A percentile compares a stretch with the other conserved stretches of the same genome.
Evolutionary conservation across 768 basidiomycete species (phyloP).

Genomic region (Lentinula boryana): DNA sequence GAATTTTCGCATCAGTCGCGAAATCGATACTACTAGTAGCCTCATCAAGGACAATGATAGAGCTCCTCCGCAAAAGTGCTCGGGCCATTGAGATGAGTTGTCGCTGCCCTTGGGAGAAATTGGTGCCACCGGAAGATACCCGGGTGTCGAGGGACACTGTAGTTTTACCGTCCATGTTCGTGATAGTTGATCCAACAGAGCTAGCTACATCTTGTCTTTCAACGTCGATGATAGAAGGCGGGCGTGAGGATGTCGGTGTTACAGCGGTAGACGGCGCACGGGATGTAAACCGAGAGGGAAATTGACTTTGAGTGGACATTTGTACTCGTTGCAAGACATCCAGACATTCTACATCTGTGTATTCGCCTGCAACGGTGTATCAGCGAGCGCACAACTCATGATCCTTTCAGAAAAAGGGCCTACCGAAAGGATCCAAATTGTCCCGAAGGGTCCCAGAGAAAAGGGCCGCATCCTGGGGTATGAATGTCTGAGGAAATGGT

Average conservation of each 20-base stretch:
- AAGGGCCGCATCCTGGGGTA: constrained; percentile 57
- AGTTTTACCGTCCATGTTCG: constrained; percentile 51
- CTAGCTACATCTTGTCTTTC: constrained; percentile 34
- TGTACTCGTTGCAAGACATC: constrained; percentile 82
- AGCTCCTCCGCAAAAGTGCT: constrained; percentile 63
- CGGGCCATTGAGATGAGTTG: constrained; percentile 87
- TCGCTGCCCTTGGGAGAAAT: constrained; percentile 90
- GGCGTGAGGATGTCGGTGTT: constrained; percentile 38
- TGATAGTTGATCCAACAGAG: constrained; percentile 36
- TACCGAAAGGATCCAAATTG: constrained; percentile 49
- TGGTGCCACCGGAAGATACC: constrained; percentile 80
- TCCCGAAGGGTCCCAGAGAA: constrained; percentile 61
- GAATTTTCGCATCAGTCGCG: constrained; percentile 86
- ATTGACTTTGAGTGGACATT: constrained; percentile 51
- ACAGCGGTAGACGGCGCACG: constrained; percentile 39
- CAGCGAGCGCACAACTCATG: background rate
- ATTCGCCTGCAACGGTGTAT: constrained; percentile 43
- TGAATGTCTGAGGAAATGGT: constrained; percentile 54
- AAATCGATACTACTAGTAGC: constrained; percentile 86
- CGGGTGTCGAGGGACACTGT: constrained; percentile 66
- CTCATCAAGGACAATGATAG: constrained; percentile 76
- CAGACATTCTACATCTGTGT: constrained; percentile 71
- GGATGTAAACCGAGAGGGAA: constrained; percentile 45
- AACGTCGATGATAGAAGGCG: constrained; percentile 32
- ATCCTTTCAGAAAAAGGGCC: background rate